These are phyloP conservation scores for Phlyctochytrium arcticum DNA, from an alignment of 192 early-diverging fungal species.

Conservation along the genomic window DNA sequence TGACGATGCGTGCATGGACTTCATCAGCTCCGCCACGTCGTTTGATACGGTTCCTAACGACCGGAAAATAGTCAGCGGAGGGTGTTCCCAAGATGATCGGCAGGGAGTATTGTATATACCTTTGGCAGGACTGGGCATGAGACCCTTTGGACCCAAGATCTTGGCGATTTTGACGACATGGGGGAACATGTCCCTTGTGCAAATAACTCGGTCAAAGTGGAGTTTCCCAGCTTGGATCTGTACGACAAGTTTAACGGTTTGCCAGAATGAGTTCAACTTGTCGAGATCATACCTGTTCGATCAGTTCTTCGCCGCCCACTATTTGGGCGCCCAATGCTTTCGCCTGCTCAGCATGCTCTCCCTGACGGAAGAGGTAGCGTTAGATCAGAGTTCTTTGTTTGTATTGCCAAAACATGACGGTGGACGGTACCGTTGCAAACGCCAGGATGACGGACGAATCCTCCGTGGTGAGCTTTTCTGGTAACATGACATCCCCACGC, in stretches of 20 bases:
- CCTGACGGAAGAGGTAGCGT: no score
- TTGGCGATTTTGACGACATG: conserved; percentile 83
- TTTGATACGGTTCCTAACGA: conserved; percentile 65
- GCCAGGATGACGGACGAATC: conserved; percentile 57
- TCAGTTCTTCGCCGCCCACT: conserved; percentile 85
- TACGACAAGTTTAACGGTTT: neutral
- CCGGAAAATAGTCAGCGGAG: neutral
- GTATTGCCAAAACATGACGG: neutral
- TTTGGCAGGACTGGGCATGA: conserved; percentile 80
- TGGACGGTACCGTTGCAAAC: conserved; percentile 83
- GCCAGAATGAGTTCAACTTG: neutral
- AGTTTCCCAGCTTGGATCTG: conserved; percentile 52
- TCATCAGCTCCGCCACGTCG: conserved; percentile 65
- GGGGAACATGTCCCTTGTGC: conserved; percentile 87
- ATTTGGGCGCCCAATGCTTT: conserved; percentile 70
- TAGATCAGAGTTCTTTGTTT: no score
- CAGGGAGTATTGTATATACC: conserved; percentile 14
- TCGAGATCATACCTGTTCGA: conserved; percentile 49
- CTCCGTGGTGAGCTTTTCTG: conserved; percentile 53
- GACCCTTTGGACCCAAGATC: conserved; percentile 87
- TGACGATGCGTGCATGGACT: conserved; percentile 58
- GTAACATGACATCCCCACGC: conserved; percentile 73
- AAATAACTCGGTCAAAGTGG: conserved; percentile 78
- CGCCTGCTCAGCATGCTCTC: conserved; percentile 77
- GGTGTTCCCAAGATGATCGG: neutral